Percentiles rank a stretch among this genome's conserved stretches.
Conservation (phyloP, 2,329 filamentous ascomycete species). For the Colletotrichum liriopes region DNA sequence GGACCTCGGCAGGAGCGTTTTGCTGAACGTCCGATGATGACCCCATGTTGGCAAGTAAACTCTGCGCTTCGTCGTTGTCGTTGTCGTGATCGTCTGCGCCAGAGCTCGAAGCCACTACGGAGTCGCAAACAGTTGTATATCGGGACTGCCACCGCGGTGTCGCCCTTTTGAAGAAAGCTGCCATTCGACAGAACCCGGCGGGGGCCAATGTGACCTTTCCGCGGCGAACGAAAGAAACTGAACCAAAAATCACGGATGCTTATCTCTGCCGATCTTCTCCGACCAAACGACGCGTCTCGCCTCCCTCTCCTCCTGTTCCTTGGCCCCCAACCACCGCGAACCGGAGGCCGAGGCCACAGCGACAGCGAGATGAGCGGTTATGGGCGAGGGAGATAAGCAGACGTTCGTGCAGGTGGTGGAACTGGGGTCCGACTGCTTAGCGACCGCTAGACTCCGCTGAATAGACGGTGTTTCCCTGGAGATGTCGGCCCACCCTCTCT, state of each 20-base stretch:
- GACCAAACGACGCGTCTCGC: constrained; percentile 14
- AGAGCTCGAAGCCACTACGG: constrained; percentile 10
- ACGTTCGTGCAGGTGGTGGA: background rate
- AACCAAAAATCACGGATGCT: constrained; percentile 3
- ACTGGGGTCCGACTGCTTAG: background rate
- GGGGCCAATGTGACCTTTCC: constrained; percentile 14
- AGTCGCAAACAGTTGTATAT: background rate
- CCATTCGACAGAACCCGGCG: constrained; percentile 7
- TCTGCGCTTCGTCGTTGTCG: constrained; percentile 24
- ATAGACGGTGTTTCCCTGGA: constrained; percentile 26
- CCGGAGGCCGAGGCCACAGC: background rate
- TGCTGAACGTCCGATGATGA: constrained; percentile 25
- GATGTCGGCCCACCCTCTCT: constrained; percentile 9
- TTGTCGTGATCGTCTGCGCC: background rate
- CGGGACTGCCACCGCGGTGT: constrained; percentile 4
- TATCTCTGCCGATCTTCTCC: constrained; percentile 36
- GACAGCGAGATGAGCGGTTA: background rate
- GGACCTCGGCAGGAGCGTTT: constrained; percentile 22
- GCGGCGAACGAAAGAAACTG: constrained; percentile 9
- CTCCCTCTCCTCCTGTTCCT: background rate
- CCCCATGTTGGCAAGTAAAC: constrained; percentile 36
- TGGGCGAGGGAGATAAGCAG: constrained; percentile 28
- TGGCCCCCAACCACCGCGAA: constrained; percentile 17
- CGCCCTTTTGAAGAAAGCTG: constrained; percentile 32
- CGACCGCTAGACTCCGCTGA: constrained; percentile 35